Evolutionary conservation across 768 basidiomycete species (phyloP), one percentile per base, ranked within the genome.

Genomic region (Boletus rufocinnamomeus): DNA sequence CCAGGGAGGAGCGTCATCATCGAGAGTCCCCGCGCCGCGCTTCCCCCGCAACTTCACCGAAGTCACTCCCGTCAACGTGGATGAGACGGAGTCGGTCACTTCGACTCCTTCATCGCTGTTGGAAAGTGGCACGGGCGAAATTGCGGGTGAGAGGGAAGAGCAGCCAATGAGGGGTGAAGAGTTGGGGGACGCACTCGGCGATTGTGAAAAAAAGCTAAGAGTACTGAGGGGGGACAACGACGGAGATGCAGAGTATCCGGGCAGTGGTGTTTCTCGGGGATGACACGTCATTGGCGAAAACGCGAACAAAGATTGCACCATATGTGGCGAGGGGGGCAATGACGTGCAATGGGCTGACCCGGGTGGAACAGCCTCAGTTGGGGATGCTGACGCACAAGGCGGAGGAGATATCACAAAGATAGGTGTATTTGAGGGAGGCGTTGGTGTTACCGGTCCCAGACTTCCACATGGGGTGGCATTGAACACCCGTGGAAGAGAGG

Each of bases 221-320:
- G 57, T 47, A 25, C 53, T 61, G 16, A 63, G 61, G 0, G 66
- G 66, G 5, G 69, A 68, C 34, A 60, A 32, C 8, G 62, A 48
- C 17, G 59, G 46, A 21, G 65, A 66, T 14, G 38, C 14, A n/a
- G 45, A 23, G 16, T 43, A 25, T 21, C n/a, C 30, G 0, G 27
- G 17, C 1, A 13, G 19, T 23, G 27, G 13, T 16, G 7, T 35
- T 27, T 59, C 46, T 32, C 0, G 52, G 16, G 46, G 16, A 27
- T 50, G 23, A 37, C 4, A 9, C 6, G 8, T 25, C 14, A 9
- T n/a, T 25, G 38, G 30, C 0, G 63, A 54, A 25, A 40, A 35
- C 7, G 32, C 30, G 6, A 57, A 46, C 17, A 52, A n/a, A 23
- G 57, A 14, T 6, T 54, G 63, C 6, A 46, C 45, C 13, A 23